These are phyloP conservation scores for Cucurbita moschata DNA, from an alignment of 306 rosid species.

Conservation along the genomic window DNA sequence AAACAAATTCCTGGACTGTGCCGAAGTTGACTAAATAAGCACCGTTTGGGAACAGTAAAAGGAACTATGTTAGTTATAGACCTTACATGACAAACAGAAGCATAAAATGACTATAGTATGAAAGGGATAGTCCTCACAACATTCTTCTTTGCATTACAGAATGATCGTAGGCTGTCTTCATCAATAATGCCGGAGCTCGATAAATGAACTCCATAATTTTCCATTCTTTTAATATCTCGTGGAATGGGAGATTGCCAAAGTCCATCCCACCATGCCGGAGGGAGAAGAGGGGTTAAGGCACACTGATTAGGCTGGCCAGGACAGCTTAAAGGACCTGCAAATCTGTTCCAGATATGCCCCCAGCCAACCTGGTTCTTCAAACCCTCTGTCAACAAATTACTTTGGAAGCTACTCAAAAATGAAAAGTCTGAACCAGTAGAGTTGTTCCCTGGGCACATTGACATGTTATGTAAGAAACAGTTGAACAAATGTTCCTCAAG, in stretches of 20 bases:
- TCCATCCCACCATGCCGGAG: constrained; percentile 93
- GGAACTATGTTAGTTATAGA: background rate
- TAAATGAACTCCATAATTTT: constrained; percentile 44
- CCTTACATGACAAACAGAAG: background rate
- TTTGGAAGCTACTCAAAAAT: constrained; percentile 74
- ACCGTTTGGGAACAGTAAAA: background rate
- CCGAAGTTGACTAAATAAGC: background rate
- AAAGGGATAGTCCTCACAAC: constrained; percentile 41
- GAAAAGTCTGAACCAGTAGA: constrained; percentile 40
- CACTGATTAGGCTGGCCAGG: constrained; percentile 56
- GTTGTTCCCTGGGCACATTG: constrained; percentile 32
- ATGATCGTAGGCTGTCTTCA: constrained; percentile 28
- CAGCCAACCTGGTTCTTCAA: constrained; percentile 79
- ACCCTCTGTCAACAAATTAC: constrained; percentile 58
- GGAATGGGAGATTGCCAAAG: constrained; percentile 84
- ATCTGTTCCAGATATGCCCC: constrained; percentile 98
- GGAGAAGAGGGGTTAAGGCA: constrained; percentile 78
- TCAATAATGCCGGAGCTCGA: constrained; percentile 52
- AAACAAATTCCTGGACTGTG: background rate
- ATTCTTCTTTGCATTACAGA: constrained; percentile 52
- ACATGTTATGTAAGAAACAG: background rate
- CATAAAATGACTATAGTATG: constrained; percentile 28
- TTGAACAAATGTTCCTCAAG: background rate
- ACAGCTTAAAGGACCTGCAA: constrained; percentile 75
- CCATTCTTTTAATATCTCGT: constrained; percentile 46